These are phyloP conservation scores for Cystobasidium tubakii DNA, from an alignment of 768 basidiomycete genomes.

Conservation along the genomic window DNA sequence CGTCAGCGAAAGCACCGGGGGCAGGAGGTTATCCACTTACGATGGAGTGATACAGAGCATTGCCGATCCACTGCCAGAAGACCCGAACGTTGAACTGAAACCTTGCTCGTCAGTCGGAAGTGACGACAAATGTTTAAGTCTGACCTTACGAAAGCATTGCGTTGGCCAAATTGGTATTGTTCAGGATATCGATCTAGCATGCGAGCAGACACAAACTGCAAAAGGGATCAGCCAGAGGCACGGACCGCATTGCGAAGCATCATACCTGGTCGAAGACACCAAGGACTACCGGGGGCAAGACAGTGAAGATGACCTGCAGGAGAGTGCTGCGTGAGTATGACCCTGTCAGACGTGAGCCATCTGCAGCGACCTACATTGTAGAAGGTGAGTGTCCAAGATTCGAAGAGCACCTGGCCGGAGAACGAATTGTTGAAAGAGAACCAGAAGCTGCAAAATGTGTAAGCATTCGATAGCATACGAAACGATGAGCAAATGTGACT, in stretches of 20 bases:
- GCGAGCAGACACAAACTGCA: conserved; percentile 79
- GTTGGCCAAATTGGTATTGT: conserved; percentile 86
- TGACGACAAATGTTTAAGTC: neutral
- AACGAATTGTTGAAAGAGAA: conserved; percentile 99
- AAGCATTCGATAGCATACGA: too few relatives aligned
- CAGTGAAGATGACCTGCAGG: conserved; percentile 81
- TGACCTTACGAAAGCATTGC: conserved; percentile 66
- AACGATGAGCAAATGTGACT: neutral
- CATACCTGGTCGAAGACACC: conserved; percentile 82
- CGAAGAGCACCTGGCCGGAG: conserved; percentile 95
- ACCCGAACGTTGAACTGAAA: conserved; percentile 67
- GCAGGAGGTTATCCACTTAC: conserved; percentile 56
- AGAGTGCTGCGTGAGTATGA: neutral
- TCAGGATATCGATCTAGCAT: conserved; percentile 96
- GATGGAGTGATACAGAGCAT: conserved; percentile 82
- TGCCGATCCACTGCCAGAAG: conserved; percentile 86
- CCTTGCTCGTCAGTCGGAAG: neutral
- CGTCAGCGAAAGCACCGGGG: too few relatives aligned
- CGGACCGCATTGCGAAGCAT: neutral
- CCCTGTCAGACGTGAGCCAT: neutral
- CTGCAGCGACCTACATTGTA: conserved; percentile 53
- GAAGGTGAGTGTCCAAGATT: conserved; percentile 95
- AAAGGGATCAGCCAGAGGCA: neutral
- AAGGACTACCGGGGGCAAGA: conserved; percentile 92
- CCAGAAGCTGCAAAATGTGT: conserved; percentile 52